Evolutionary conservation across 2,329 filamentous ascomycete genomes (phyloP), one percentile per base, ranked within the genome.

Genomic region (Chaetothyriales sp.): DNA sequence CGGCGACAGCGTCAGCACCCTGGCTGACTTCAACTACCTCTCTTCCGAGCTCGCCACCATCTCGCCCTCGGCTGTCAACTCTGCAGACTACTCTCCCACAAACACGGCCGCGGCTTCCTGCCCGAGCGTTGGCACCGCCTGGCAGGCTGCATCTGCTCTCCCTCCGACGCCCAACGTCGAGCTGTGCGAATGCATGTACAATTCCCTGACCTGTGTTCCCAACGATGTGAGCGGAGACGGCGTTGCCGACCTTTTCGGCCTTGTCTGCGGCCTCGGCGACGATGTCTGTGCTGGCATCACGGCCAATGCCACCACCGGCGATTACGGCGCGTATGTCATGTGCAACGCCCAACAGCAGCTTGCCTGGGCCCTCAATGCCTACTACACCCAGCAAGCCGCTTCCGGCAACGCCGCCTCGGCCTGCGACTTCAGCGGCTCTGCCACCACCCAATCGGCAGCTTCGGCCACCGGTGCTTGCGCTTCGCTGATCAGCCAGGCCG

Each of bases 181-280:
- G 44, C 80, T 94, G 46, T 98, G 92, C 76, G 68, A 74, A 52
- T 98, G 92, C 78, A 95, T 95, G 86, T 76, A 78, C 66, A 72
- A 78, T 57, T 80, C 79, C 44, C 72, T 94, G 51, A 70, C 72
- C 53, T 98, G 92, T 70, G 79, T 87, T 54, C 72, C 76, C 45
- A 67, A 73, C 46, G 67, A 68, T 60, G 70, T 87, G 20, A 70
- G 75, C 56, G 65, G 71, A 47, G 73, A 80, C 49, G 70, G 79
- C 51, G 83, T 79, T 61, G 78, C 76, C 47, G 70, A 75, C 15
- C 76, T 92, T 59, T 96, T 96, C 68, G 74, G 62, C 46, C 55
- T 62, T 9, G 62, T 73, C 46, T 73, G 69, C 53, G 68, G 69
- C 52, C 57, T 63, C 12, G 55, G 59, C 19, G 55, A 63, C 49